Evolutionary conservation across 1,139 yeast species (phyloP), one percentile per base, ranked within the genome.

Genomic region (Zygosaccharomyces pseudobailii): DNA sequence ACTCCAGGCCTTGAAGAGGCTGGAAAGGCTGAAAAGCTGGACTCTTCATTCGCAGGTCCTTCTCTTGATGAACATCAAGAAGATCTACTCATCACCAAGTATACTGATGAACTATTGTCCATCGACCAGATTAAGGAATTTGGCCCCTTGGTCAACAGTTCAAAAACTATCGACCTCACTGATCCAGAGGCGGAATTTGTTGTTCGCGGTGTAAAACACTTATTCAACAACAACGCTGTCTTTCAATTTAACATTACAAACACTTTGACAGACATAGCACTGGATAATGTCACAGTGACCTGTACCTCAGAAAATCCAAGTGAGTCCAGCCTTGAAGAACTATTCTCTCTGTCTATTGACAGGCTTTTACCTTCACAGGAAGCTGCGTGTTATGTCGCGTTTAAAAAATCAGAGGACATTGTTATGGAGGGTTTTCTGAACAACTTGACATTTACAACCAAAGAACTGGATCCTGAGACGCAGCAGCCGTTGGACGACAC

Each of bases 131-230:
- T 87, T 36, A 57, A 60, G 40, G 53, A 50, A 49, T 89, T 82
- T 62, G 98, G 98, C 51, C 69, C 76, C 44, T 74, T 90, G 55
- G 73, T 89, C 56, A 88, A 86, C 69, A 79, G 92, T 7, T 83
- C 95, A 2, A 67, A 71, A 42, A 76, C 80, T 45, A 72, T 80
- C 48, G 80, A 84, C 57, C 79, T 92, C 61, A 90, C 98, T 30
- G 98, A 92, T 66, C 78, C 80, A 53, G 98, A 90, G 65, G 89
- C 95, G 55, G 99, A 92, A 69, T 89, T 89, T 66, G 92, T 88
- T 44, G 96, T 94, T 46, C 77, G 78, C 46, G 92, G 87, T 31
- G 76, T 87, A 48, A 89, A 87, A 67, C 97, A 90, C 67, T 71
- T 89, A 51, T 92, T 86, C 70, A 70, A 79, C 46, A 78, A 79